phyloP scores from a whole-genome alignment of 1,284 basidiomycete genomes.

The Ustilago esculenta region DNA sequence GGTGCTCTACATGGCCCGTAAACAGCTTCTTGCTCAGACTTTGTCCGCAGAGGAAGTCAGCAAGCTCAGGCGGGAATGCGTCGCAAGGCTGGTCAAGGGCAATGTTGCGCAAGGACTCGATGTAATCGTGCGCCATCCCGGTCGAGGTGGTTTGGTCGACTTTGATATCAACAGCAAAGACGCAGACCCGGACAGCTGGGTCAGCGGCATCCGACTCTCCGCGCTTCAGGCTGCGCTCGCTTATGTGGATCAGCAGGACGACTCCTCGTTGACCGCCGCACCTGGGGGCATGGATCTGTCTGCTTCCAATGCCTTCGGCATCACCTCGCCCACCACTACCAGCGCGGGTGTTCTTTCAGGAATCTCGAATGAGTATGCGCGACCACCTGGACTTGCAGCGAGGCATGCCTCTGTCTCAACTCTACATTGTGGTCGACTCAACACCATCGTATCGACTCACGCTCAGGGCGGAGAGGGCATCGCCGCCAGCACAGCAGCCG shows the following conservation, averaged over 20 bases:
- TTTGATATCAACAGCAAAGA: slow-evolving; percentile 56
- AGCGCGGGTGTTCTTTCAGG: slow-evolving; percentile 50
- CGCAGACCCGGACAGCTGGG: slow-evolving; percentile 58
- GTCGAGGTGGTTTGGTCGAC: slow-evolving; percentile 85
- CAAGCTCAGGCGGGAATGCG: slow-evolving; percentile 84
- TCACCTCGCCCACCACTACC: slow-evolving; percentile 46
- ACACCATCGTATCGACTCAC: slow-evolving; percentile 6
- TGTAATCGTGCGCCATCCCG: slow-evolving; percentile 92
- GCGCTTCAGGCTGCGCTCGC: slow-evolving; percentile 66
- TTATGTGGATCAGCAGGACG: slow-evolving; percentile 58
- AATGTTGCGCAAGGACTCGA: slow-evolving; percentile 92
- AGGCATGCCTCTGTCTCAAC: slow-evolving; percentile 18
- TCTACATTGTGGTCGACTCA: slow-evolving; percentile 6
- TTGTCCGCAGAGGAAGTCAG: slow-evolving; percentile 87
- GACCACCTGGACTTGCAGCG: slow-evolving; percentile 5
- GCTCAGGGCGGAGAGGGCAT: slow-evolving; percentile 1
- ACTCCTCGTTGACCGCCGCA: slow-evolving; percentile 10
- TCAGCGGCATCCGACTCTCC: slow-evolving; percentile 64
- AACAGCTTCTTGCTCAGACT: slow-evolving; percentile 86
- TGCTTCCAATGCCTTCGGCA: slow-evolving; percentile 56
- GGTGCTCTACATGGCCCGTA: slow-evolving; percentile 84
- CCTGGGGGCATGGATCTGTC: slow-evolving; percentile 49
- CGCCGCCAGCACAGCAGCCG: slow-evolving; percentile 3
- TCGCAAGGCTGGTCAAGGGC: slow-evolving; percentile 84
- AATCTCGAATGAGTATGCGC: slow-evolving; percentile 21